A percentile compares a stretch with the other conserved stretches of the same genome.
Evolutionary conservation across 2,329 filamentous ascomycete genomes (phyloP).

Genomic region (Colletotrichum tofieldiae): DNA sequence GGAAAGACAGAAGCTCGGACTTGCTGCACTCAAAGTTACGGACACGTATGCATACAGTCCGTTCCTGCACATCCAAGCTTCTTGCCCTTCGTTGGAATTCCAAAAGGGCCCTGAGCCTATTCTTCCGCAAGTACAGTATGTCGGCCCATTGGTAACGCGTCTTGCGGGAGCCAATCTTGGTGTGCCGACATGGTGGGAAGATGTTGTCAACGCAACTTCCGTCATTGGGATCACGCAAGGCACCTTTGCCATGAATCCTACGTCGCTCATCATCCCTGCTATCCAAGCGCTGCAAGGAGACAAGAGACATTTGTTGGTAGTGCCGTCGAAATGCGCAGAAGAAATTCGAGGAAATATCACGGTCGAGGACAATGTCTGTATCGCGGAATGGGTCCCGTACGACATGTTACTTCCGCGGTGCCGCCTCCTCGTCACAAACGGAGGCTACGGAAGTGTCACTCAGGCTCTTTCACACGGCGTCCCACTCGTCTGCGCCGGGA

Average conservation of each 20-base stretch:
- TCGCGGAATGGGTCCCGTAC: constrained; percentile 55
- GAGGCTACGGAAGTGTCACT: constrained; percentile 56
- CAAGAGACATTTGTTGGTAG: constrained; percentile 50
- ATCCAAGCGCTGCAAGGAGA: constrained; percentile 53
- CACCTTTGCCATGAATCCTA: constrained; percentile 55
- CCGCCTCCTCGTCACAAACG: constrained; percentile 54
- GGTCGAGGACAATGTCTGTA: constrained; percentile 49
- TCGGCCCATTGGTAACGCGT: constrained; percentile 54
- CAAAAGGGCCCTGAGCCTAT: constrained; percentile 46
- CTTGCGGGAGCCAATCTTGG: constrained; percentile 32
- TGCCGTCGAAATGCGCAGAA: constrained; percentile 51
- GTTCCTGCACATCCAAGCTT: constrained; percentile 57
- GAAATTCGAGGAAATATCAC: constrained; percentile 47
- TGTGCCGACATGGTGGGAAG: constrained; percentile 54
- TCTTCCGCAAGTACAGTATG: constrained; percentile 47
- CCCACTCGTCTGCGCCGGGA: constrained; percentile 55
- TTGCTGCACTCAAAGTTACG: constrained; percentile 49
- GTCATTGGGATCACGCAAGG: constrained; percentile 58
- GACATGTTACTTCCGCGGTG: constrained; percentile 53
- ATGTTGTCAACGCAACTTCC: constrained; percentile 47
- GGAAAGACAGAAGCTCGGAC: constrained; percentile 50
- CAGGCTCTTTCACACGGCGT: constrained; percentile 55
- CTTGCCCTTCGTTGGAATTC: constrained; percentile 54
- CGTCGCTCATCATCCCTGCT: constrained; percentile 55
- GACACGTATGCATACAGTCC: constrained; percentile 56